A percentile compares a stretch with the other conserved stretches of the same genome.
These are phyloP conservation scores for Pseudopyrenochaeta lycopersici DNA, from an alignment of 2,329 filamentous ascomycete genomes.

Conservation along the genomic window DNA sequence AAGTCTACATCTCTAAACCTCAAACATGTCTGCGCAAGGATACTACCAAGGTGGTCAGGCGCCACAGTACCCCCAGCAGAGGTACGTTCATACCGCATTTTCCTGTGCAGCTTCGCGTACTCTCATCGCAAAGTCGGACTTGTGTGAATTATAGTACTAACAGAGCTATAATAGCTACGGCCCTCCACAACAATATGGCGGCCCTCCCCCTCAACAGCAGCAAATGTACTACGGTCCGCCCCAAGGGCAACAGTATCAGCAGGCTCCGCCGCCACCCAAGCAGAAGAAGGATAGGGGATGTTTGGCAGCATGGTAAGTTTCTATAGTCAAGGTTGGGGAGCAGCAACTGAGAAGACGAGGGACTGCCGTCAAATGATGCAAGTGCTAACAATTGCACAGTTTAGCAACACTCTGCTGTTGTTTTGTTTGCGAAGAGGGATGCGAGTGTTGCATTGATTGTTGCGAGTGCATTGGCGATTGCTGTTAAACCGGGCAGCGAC, in stretches of 20 bases:
- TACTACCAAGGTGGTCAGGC: slow-evolving; percentile 45
- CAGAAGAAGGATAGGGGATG: slow-evolving; percentile 56
- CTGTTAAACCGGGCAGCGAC: neutral
- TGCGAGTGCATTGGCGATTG: slow-evolving; percentile 55
- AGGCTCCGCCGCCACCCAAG: slow-evolving; percentile 56
- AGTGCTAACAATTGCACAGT: slow-evolving; percentile 21
- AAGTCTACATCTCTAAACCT: neutral
- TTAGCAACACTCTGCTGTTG: slow-evolving; percentile 65
- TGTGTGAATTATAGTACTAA: neutral
- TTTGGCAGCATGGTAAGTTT: slow-evolving; percentile 39
- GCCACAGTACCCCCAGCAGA: slow-evolving; percentile 50
- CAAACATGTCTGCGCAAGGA: slow-evolving; percentile 47
- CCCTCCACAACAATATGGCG: slow-evolving; percentile 32
- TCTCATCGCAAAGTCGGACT: no score
- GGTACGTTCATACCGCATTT: slow-evolving; percentile 24
- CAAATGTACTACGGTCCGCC: slow-evolving; percentile 38
- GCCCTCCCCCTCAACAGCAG: slow-evolving; percentile 36
- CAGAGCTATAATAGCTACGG: slow-evolving; percentile 26
- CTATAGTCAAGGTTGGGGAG: neutral
- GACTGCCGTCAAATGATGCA: neutral
- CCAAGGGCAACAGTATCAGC: slow-evolving; percentile 58
- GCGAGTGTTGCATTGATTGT: slow-evolving; percentile 71
- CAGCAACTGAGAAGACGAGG: neutral
- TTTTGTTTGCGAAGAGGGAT: slow-evolving; percentile 70
- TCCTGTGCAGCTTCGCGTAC: neutral